Evolutionary conservation across 257 asterid species (phyloP), one percentile per base, ranked within the genome.

Genomic region (Nemophila menziesii): DNA sequence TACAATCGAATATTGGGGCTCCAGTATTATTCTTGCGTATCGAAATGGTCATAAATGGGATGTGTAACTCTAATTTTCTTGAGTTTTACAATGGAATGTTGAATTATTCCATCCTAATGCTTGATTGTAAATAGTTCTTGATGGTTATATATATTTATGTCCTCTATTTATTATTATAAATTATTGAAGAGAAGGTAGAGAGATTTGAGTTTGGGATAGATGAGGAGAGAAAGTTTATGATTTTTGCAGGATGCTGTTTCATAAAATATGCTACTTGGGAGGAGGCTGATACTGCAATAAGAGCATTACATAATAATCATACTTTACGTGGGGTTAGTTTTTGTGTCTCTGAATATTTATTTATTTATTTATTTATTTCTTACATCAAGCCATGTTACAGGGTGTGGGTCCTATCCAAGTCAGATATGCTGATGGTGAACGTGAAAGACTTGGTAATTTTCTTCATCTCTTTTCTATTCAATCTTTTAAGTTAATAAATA

Each of bases 381-480:
- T n/a, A n/a, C n/a, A n/a, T 37, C 66, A 71, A 3, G 11, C 40
- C 40, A 11, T 63, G 56, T 54, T 58, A 40, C 77, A 86, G 96
- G 97, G 92, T 54, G 56, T 58, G 46, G 93, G 90, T 64, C 97
- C 97, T 41, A 69, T 87, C 60, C 97, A 87, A 76, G 97, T 87
- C 61, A 73, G 97, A 76, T 87, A 83, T 70, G 97, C 97, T 0
- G 97, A 87, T 64, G 95, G 97, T 55, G 97, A 87, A 74, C 83
- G 97, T 36, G 95, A 83, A 70, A 92, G 97, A 33, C 86, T 87
- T 64, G 97, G 97, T 87, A 79, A 49, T 41, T 55, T 42, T 15
- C 29, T 9, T 33, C 56, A 38, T 5, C 34, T 46, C 2, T 24
- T 43, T 11, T 8, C 17, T 26, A 17, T 43, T 44, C n/a, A 49